Evolutionary conservation across 768 basidiomycete species (phyloP).

Genomic region (Boletus speciosus): DNA sequence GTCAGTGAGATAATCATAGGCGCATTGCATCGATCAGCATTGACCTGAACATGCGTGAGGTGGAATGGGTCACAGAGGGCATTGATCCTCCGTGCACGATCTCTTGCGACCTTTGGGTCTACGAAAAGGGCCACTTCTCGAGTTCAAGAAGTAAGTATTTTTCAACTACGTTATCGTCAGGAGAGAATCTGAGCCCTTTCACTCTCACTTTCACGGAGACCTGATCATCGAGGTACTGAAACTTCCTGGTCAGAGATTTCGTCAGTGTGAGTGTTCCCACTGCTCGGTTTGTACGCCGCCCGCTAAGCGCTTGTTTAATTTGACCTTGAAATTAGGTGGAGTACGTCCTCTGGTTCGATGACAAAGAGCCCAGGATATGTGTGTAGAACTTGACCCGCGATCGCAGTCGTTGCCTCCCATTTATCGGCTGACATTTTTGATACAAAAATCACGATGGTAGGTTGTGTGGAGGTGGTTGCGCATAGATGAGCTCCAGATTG

Average conservation of each 20-base stretch:
- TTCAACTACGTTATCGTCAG: conserved; percentile 1
- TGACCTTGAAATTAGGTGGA: conserved; percentile 58
- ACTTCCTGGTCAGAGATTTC: conserved; percentile 37
- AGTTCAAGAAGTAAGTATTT: conserved; percentile 34
- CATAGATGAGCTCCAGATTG: too few species aligned
- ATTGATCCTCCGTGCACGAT: conserved; percentile 41
- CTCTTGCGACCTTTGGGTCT: conserved; percentile 51
- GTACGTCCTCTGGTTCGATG: conserved; percentile 13
- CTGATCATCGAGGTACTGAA: conserved; percentile 42
- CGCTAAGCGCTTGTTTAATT: conserved; percentile 43
- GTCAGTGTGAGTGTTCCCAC: conserved; percentile 34
- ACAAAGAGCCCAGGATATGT: conserved; percentile 28
- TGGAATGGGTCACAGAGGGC: conserved; percentile 47
- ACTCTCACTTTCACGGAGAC: conserved; percentile 39
- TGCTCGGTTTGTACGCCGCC: conserved; percentile 59
- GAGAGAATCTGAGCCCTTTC: conserved; percentile 37
- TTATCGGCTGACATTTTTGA: conserved; percentile 39
- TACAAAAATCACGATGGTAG: conserved; percentile 28
- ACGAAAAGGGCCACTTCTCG: conserved; percentile 50
- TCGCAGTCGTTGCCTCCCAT: conserved; percentile 54
- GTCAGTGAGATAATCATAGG: neutral
- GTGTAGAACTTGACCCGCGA: conserved; percentile 55
- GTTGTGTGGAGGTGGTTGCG: too few species aligned
- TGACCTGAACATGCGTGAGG: conserved; percentile 53
- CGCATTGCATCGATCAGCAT: neutral